A percentile compares a stretch with the other conserved stretches of the same genome.
phyloP scores from a whole-genome alignment of 75 land plant genomes.

The Chamaecyparis obtusa region DNA sequence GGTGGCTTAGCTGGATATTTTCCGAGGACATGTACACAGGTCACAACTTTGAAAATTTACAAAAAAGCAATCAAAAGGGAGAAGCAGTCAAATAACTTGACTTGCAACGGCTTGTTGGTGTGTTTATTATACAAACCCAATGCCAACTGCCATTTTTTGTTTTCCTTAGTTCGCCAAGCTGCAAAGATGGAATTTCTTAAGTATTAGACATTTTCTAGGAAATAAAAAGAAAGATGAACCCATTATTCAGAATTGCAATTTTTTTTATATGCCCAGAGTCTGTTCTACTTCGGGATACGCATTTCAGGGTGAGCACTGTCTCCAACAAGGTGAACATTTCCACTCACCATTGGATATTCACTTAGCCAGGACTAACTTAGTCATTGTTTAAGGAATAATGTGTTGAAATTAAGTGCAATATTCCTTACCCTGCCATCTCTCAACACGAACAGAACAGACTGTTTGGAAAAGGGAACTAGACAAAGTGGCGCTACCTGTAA shows the following conservation, averaged over 20 bases:
- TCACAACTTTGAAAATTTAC: neutral
- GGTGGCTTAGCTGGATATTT: neutral
- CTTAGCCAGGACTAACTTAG: neutral
- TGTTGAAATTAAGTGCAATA: neutral
- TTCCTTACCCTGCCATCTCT: slow-evolving; percentile 77
- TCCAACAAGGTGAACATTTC: neutral
- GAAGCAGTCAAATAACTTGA: slow-evolving; percentile 46
- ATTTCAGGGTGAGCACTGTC: neutral
- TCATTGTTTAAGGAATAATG: neutral
- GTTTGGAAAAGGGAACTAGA: slow-evolving; percentile 59
- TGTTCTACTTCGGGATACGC: neutral
- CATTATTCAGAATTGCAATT: neutral
- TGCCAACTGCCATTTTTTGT: slow-evolving; percentile 43
- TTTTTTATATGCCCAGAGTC: neutral
- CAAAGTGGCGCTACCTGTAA: slow-evolving; percentile 61
- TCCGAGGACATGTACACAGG: neutral
- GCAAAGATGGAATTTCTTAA: slow-evolving; percentile 10
- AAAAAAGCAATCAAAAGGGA: slow-evolving; percentile 30
- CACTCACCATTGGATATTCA: neutral
- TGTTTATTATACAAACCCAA: slow-evolving; percentile 60
- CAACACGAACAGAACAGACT: slow-evolving; percentile 57
- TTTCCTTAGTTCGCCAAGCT: slow-evolving; percentile 65
- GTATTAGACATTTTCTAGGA: neutral
- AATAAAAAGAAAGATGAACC: neutral
- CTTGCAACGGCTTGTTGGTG: slow-evolving; percentile 65